Evolutionary conservation across 352 stramenopile species (phyloP).

Genomic region (Pythium biforme): DNA sequence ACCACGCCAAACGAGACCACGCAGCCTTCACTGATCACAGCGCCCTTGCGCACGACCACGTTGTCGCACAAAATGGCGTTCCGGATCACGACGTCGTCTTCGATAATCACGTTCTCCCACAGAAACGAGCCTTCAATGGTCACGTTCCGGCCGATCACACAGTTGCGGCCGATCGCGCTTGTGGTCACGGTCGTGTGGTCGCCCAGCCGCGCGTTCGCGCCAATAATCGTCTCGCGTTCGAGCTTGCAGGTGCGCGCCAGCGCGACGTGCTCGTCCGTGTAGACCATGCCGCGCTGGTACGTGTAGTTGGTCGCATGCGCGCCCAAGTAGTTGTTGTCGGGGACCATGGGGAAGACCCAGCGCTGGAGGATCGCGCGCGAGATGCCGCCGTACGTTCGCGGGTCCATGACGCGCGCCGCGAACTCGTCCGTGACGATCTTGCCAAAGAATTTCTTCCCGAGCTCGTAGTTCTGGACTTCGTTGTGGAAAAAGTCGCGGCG

Average conservation of each 20-base stretch:
- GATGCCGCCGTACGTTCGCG: slow-evolving; percentile 91
- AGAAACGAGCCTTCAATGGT: slow-evolving; percentile 73
- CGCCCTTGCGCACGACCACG: slow-evolving; percentile 68
- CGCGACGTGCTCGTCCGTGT: slow-evolving; percentile 73
- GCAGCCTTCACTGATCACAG: slow-evolving; percentile 67
- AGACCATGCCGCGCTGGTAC: slow-evolving; percentile 80
- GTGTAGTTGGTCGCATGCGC: slow-evolving; percentile 57
- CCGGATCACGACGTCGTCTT: slow-evolving; percentile 72
- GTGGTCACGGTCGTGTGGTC: slow-evolving; percentile 56
- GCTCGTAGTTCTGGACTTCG: slow-evolving; percentile 96
- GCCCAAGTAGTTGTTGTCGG: slow-evolving; percentile 89
- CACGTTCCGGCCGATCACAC: slow-evolving; percentile 70
- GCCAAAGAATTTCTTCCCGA: slow-evolving; percentile 96
- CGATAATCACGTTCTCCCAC: slow-evolving; percentile 80
- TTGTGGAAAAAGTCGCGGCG: slow-evolving; percentile 95
- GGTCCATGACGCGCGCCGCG: slow-evolving; percentile 93
- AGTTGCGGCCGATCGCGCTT: slow-evolving; percentile 71
- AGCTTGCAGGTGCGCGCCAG: slow-evolving; percentile 68
- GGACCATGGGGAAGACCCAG: slow-evolving; percentile 96
- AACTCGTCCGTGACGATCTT: slow-evolving; percentile 93
- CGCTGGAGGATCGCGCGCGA: slow-evolving; percentile 92
- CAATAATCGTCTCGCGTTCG: slow-evolving; percentile 73
- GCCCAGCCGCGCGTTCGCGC: slow-evolving; percentile 47
- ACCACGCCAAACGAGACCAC: slow-evolving; percentile 82
- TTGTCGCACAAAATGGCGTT: slow-evolving; percentile 86